Percentiles rank a stretch among this genome's conserved stretches.
Evolutionary conservation across 2,329 filamentous ascomycete species (phyloP).

Genomic region (Aspergillaceae sp.): DNA sequence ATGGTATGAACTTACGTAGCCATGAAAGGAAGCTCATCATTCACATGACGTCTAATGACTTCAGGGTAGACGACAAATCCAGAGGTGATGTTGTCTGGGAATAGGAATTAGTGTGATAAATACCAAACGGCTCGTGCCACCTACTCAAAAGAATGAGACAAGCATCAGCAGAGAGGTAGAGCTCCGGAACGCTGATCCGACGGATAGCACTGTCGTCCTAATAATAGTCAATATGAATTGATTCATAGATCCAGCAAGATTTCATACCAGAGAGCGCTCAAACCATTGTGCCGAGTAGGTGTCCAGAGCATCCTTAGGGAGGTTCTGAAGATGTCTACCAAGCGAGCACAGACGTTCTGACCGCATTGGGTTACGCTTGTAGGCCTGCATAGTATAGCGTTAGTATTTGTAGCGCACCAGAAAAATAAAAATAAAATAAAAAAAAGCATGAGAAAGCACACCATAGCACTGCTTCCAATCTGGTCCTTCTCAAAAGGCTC

Average conservation of each 20-base stretch:
- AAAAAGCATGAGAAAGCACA: constrained; percentile 2
- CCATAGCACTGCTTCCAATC: constrained; percentile 59
- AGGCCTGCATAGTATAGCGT: constrained; percentile 44
- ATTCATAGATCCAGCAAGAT: neutral
- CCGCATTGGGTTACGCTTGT: constrained; percentile 53
- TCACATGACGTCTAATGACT: constrained; percentile 58
- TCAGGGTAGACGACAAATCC: constrained; percentile 73
- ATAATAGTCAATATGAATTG: constrained; percentile 7
- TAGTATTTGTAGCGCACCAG: neutral
- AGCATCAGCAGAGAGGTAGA: constrained; percentile 60
- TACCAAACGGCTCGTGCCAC: constrained; percentile 5
- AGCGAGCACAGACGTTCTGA: constrained; percentile 54
- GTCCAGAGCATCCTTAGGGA: constrained; percentile 50
- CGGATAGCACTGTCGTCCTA: constrained; percentile 64
- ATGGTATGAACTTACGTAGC: constrained; percentile 46
- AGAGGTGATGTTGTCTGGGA: constrained; percentile 56
- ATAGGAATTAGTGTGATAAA: constrained; percentile 7
- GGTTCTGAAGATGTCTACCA: constrained; percentile 47
- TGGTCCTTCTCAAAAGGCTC: constrained; percentile 75
- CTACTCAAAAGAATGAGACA: constrained; percentile 33
- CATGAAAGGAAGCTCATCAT: constrained; percentile 81
- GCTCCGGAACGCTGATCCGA: constrained; percentile 50
- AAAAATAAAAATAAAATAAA: too few relatives aligned
- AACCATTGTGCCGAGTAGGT: constrained; percentile 68
- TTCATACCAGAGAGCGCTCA: constrained; percentile 55